These are phyloP conservation scores for Balamuthia mandrillaris DNA, from an alignment of 208 protist species.

Conservation along the genomic window DNA sequence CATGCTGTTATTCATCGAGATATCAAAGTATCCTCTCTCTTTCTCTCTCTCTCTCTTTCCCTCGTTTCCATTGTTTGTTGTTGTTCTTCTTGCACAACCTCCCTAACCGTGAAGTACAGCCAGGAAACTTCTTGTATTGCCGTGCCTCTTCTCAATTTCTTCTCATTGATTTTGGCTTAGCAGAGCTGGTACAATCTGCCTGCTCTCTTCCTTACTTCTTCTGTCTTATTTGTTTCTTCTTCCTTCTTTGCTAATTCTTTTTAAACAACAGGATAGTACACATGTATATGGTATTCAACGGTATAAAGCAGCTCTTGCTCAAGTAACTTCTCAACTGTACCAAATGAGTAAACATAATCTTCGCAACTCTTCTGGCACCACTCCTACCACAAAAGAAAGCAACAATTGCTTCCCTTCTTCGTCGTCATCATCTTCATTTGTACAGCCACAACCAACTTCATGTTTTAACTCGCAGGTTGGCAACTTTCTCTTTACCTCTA, in stretches of 20 bases:
- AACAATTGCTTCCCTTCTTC: too few relatives aligned
- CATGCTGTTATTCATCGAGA: constrained; percentile 56
- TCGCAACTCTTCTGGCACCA: too few relatives aligned
- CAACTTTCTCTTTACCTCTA: too few relatives aligned
- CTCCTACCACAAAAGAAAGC: too few relatives aligned
- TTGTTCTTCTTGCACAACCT: too few relatives aligned
- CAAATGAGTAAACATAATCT: background rate
- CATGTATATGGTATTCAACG: background rate
- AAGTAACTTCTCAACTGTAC: background rate
- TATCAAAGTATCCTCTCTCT: constrained; percentile 23
- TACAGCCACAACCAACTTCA: too few relatives aligned
- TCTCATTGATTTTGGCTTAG: constrained; percentile 59
- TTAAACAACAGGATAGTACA: background rate
- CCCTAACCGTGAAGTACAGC: background rate
- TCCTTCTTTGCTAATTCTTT: background rate
- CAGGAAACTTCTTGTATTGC: constrained; percentile 57
- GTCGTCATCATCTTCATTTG: too few relatives aligned
- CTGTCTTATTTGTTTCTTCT: background rate
- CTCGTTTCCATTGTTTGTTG: too few relatives aligned
- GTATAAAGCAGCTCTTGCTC: constrained; percentile 9
- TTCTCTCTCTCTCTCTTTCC: too few relatives aligned
- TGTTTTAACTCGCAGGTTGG: too few relatives aligned
- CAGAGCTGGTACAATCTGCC: constrained; percentile 30
- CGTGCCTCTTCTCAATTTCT: constrained; percentile 47
- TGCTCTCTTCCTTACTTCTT: too few relatives aligned